Conservation (phyloP, 305 asterid species). For the Ruellia speciosa region DNA sequence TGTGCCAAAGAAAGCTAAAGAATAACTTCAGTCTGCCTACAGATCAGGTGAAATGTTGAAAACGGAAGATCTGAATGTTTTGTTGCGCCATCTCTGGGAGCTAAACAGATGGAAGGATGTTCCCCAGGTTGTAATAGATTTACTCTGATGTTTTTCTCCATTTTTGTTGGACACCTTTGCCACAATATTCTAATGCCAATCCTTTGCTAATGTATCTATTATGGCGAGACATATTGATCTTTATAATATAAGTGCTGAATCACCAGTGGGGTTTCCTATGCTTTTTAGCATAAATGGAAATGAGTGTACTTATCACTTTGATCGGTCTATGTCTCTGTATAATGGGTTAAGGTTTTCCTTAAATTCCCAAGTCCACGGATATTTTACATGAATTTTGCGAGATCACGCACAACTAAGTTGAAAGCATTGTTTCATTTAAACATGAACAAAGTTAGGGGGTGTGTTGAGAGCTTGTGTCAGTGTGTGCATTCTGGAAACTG, state of each 20-base stretch:
- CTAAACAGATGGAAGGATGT: constrained; percentile 64
- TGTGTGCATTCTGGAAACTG: not conserved
- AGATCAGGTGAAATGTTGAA: constrained; percentile 65
- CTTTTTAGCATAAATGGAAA: constrained; percentile 2
- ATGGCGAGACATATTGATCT: constrained; percentile 3
- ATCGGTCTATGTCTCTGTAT: constrained; percentile 3
- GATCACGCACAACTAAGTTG: not conserved
- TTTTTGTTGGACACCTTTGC: constrained; percentile 10
- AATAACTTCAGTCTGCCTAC: constrained; percentile 28
- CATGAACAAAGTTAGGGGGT: not conserved
- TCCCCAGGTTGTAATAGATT: constrained; percentile 47
- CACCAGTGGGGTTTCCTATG: not conserved
- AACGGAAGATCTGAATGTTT: constrained; percentile 65
- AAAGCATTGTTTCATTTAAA: not conserved
- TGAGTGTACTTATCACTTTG: not conserved
- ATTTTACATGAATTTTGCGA: not conserved
- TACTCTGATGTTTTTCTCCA: constrained; percentile 10
- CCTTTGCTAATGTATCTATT: constrained; percentile 12
- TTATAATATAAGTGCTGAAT: constrained; percentile 5
- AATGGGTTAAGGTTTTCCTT: not conserved
- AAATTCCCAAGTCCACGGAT: not conserved
- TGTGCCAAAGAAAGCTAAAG: constrained; percentile 11
- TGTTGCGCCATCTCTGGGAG: constrained; percentile 75
- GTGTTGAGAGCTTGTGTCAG: not conserved
- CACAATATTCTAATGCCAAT: constrained; percentile 8